Percentiles rank a stretch among this genome's conserved stretches.
phyloP scores from a whole-genome alignment of 352 stramenopile genomes.

The Phytophthora meadii region DNA sequence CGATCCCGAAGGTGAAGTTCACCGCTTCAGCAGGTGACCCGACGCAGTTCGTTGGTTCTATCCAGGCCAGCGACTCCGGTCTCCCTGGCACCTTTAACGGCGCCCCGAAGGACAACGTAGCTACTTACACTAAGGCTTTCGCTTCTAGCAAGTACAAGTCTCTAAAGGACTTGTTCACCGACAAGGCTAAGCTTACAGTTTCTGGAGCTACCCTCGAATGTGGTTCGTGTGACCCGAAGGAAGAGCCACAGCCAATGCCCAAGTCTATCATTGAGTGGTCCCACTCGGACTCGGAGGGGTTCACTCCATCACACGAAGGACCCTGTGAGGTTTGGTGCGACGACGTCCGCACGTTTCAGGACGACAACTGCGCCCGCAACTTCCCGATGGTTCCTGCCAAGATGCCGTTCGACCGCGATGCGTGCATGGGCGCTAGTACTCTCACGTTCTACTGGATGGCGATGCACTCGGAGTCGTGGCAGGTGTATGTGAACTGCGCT shows the following conservation, averaged over 20 bases:
- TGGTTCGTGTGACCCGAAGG: conserved; percentile 25
- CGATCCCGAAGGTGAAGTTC: conserved; percentile 26
- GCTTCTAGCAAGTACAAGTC: conserved; percentile 29
- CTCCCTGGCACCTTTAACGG: conserved; percentile 28
- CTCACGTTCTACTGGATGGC: conserved; percentile 49
- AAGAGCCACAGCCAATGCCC: conserved; percentile 18
- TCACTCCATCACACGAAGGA: conserved; percentile 40
- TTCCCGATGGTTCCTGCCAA: conserved; percentile 33
- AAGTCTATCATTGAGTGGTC: conserved; percentile 25
- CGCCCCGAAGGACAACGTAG: conserved; percentile 26
- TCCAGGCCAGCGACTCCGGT: conserved; percentile 24
- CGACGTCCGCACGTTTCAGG: conserved; percentile 24
- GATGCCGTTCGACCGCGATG: conserved; percentile 38
- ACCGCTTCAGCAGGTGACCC: conserved; percentile 17
- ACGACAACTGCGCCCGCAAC: conserved; percentile 24
- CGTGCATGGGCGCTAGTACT: conserved; percentile 30
- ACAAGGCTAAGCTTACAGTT: conserved; percentile 23
- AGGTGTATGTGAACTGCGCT: conserved; percentile 48
- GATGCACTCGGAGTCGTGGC: conserved; percentile 44
- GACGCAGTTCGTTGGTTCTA: conserved; percentile 36
- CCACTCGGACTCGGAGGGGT: conserved; percentile 29
- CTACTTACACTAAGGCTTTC: conserved; percentile 29
- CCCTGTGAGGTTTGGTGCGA: conserved; percentile 56
- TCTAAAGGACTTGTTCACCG: conserved; percentile 29
- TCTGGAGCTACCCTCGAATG: conserved; percentile 27